Evolutionary conservation across 2,329 filamentous ascomycete genomes (phyloP).

Genomic region (Arthrobotrys sphaeroides): DNA sequence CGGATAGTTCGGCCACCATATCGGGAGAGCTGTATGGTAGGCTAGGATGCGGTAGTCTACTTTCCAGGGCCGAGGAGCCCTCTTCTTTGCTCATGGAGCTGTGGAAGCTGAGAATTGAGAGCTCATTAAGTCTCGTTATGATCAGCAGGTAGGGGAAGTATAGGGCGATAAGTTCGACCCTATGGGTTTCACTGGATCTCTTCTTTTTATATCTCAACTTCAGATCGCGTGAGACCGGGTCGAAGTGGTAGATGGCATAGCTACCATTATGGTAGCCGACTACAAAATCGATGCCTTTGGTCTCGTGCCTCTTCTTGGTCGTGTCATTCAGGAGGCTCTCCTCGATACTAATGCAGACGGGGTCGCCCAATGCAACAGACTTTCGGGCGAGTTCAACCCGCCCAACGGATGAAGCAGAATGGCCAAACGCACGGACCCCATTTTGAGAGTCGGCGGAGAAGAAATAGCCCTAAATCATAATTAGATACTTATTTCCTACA

Average conservation of each 20-base stretch:
- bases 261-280: constrained; percentile 29
- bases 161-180: constrained; percentile 29
- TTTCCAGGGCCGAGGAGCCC: too few species aligned
- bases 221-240: constrained; percentile 8
- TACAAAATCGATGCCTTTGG: constrained; percentile 36
- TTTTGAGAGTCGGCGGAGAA: constrained; percentile 19
- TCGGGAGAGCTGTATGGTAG: constrained; percentile 10
- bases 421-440: constrained; percentile 34
- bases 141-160: constrained; percentile 37
- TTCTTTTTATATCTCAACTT: constrained; percentile 39
- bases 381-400: not conserved
- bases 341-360: constrained; percentile 31
- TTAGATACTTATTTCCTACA: not conserved
- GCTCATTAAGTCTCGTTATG: constrained; percentile 29
- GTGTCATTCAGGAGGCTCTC: constrained; percentile 35
- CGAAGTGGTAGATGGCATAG: constrained; percentile 25
- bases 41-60: not conserved
- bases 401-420: not conserved
- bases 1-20: constrained; percentile 2
- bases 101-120: constrained; percentile 35
- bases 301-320: constrained; percentile 4
- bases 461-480: constrained; percentile 35
- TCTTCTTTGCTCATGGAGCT: constrained; percentile 7
- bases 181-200: constrained; percentile 16
- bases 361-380: constrained; percentile 14